phyloP scores from a whole-genome alignment of 192 early-diverging fungal species.

The Backusella mclennaniae region DNA sequence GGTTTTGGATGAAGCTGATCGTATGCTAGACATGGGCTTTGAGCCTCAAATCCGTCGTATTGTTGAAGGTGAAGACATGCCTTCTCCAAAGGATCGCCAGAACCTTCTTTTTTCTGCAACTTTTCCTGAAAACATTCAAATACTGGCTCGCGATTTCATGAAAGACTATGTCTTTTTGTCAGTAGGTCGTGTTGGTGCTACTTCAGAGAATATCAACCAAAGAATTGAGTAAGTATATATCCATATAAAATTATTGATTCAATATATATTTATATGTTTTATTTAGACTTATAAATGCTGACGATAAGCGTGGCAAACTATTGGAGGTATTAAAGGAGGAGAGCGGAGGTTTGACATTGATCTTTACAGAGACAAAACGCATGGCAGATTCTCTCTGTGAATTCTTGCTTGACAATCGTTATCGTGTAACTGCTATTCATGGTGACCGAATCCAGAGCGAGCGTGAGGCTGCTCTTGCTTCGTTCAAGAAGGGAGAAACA shows the following conservation, averaged over 20 bases:
- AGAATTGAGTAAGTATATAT: conserved; percentile 68
- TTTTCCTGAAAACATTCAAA: conserved; percentile 96
- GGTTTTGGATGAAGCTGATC: conserved; percentile 97
- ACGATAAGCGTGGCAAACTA: conserved; percentile 78
- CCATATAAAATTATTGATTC: conserved; percentile 48
- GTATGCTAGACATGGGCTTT: conserved; percentile 99
- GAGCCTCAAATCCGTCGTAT: conserved; percentile 98
- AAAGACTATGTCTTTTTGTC: conserved; percentile 94
- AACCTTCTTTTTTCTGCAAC: conserved; percentile 99
- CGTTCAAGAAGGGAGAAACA: conserved; percentile 81
- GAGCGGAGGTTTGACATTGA: conserved; percentile 81
- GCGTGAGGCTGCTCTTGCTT: conserved; percentile 91
- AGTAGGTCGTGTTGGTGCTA: conserved; percentile 86
- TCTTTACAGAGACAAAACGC: conserved; percentile 95
- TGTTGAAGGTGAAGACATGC: conserved; percentile 89
- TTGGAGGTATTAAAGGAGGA: conserved; percentile 74
- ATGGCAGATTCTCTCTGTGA: conserved; percentile 83
- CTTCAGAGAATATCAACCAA: conserved; percentile 90
- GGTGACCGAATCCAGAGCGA: conserved; percentile 96
- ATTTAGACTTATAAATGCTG: conserved; percentile 52
- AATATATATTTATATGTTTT: conserved; percentile 15
- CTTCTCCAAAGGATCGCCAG: conserved; percentile 74
- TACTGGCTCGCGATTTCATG: conserved; percentile 88
- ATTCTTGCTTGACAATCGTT: conserved; percentile 79
- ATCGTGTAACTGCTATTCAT: conserved; percentile 89